Base-by-base conservation (phyloP, 2,329 filamentous ascomycete genomes). In the Diplodia sapinea region DNA sequence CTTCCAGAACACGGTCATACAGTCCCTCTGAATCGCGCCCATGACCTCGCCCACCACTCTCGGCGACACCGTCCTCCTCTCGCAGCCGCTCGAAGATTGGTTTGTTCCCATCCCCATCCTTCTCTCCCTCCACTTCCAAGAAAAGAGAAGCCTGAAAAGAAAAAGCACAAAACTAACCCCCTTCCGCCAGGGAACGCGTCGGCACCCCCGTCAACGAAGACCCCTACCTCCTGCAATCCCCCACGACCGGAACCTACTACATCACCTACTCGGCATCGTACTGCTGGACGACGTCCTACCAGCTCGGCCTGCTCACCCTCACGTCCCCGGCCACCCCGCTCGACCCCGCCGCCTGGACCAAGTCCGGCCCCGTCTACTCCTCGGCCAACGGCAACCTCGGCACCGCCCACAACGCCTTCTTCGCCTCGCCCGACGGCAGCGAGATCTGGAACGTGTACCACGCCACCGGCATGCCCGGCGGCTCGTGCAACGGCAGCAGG, bases 391-490 rank as follows among this genome's bases (percentile, higher is more conserved):
- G 85, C 4, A 86, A 86, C 72, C 87, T 84, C 62, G 85, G 85
- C n/a, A 84, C 85, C 0, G 85, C 84, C 0, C 85, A 87, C 70
- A 87, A 87, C 71, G 78, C 77, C 75, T 80, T 88, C 79, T 87
- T 88, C 76, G 77, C 74, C 36, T 86, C 84, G 69, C 85, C 85
- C 0, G 84, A 87, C 69, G 84, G 80, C 4, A 81, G 76, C 0
- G 80, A 87, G 74, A 83, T 81, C 3, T 88, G 82, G 82, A 86
- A 84, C 64, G 82, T 84, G 0, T 88, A 85, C 74, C 85, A 88
- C 70, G 85, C 85, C 0, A 86, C 85, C 0, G 76, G 78, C 2
- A 83, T 81, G 68, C 75, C 78, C 9, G 75, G 74, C 0, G 85
- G 86, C 1, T 79, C 82, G 1, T 88, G 86, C 66, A 84, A 86